Evolutionary conservation across 306 rosid genomes (phyloP).

Genomic region (Rosa rugosa): DNA sequence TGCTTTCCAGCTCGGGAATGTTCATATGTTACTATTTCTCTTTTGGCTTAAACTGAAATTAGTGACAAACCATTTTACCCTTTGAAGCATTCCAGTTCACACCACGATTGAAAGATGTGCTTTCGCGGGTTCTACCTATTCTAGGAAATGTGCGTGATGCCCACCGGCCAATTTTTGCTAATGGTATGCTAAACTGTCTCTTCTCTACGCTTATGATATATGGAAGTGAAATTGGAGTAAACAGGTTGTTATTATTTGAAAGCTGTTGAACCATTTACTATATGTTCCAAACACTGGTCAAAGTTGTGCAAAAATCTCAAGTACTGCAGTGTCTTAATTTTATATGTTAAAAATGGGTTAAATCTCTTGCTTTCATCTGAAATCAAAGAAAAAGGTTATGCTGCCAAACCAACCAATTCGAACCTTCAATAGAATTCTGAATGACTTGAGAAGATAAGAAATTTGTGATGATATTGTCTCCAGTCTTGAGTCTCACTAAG

Average conservation of each 20-base stretch:
- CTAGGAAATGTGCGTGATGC: conserved; percentile 90
- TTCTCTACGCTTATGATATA: not conserved
- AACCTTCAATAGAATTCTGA: not conserved
- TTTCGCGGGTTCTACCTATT: conserved; percentile 89
- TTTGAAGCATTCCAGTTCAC: conserved; percentile 83
- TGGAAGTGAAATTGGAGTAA: conserved; percentile 9
- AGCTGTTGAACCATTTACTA: not conserved
- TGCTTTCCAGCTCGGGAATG: conserved; percentile 13
- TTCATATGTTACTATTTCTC: not conserved
- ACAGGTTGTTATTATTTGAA: not conserved
- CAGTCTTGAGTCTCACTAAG: not conserved
- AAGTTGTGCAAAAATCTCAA: not conserved
- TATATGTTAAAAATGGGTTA: not conserved
- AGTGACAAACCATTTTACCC: conserved; percentile 26
- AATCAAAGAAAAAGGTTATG: not conserved
- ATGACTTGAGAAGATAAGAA: not conserved
- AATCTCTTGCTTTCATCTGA: not conserved
- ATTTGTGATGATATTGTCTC: not conserved
- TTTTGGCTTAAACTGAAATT: conserved; percentile 28
- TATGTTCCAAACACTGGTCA: not conserved
- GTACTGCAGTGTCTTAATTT: not conserved
- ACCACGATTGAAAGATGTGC: conserved; percentile 86
- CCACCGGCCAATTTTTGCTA: conserved; percentile 85
- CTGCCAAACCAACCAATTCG: not conserved
- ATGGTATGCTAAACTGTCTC: conserved; percentile 54